Conservation (phyloP, 2,329 filamentous ascomycete species). For the Pestalotiopsis sp. region DNA sequence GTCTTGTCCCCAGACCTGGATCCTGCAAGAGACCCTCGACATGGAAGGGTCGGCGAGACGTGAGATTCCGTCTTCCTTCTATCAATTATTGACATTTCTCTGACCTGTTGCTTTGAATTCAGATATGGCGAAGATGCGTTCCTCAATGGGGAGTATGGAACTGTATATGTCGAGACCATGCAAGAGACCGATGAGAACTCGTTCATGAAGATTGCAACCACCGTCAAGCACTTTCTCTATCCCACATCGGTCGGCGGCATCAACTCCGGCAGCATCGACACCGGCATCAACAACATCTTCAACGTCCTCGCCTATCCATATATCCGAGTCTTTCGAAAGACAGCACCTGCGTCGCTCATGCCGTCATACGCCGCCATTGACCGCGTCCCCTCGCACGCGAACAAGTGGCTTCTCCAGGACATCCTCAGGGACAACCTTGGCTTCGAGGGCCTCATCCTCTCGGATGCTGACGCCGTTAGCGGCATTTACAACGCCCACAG, state of each 20-base stretch:
- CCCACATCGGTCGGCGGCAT: conserved; percentile 35
- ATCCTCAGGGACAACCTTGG: conserved; percentile 29
- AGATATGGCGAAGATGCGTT: conserved; percentile 37
- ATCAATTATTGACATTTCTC: not conserved
- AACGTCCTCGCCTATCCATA: conserved; percentile 35
- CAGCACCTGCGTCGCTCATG: conserved; percentile 32
- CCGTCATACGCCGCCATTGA: conserved; percentile 35
- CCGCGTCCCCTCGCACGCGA: conserved; percentile 33
- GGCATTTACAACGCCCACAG: conserved; percentile 31
- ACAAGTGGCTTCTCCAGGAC: conserved; percentile 34
- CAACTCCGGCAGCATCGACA: conserved; percentile 34
- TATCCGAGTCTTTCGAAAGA: conserved; percentile 30
- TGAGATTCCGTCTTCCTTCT: conserved; percentile 11
- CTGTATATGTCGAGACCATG: conserved; percentile 37
- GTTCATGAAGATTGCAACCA: conserved; percentile 36
- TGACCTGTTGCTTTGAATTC: no score
- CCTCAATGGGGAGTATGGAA: conserved; percentile 33
- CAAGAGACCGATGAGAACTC: conserved; percentile 35
- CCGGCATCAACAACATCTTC: conserved; percentile 37
- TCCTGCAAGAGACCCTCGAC: conserved; percentile 33
- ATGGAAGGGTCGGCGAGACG: conserved; percentile 28
- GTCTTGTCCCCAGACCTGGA: conserved; percentile 37
- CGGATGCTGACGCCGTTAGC: conserved; percentile 32
- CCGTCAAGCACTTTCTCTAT: conserved; percentile 40
- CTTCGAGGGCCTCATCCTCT: conserved; percentile 37